These are phyloP conservation scores for Russula virescens DNA, from an alignment of 768 basidiomycete species.

Conservation along the genomic window DNA sequence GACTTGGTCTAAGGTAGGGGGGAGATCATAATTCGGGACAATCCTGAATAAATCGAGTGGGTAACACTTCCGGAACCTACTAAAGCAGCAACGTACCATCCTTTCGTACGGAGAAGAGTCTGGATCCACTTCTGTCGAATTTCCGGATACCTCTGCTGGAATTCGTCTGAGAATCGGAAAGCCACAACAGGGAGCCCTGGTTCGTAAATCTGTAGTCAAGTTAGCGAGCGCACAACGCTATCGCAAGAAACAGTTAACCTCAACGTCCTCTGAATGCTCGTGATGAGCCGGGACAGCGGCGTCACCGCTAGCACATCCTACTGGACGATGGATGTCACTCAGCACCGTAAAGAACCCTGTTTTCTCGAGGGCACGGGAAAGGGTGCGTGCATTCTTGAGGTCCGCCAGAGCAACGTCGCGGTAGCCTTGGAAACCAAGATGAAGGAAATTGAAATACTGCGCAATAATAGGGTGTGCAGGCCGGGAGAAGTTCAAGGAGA, in stretches of 20 bases:
- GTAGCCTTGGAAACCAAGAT: constrained; percentile 54
- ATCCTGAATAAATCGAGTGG: constrained; percentile 34
- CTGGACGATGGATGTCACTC: constrained; percentile 50
- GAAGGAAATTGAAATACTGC: constrained; percentile 60
- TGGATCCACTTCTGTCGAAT: constrained; percentile 58
- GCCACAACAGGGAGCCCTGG: constrained; percentile 50
- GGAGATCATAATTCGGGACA: constrained; percentile 55
- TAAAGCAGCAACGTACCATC: constrained; percentile 32
- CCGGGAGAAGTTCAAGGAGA: constrained; percentile 57
- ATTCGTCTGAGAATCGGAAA: constrained; percentile 50
- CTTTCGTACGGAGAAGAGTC: constrained; percentile 40
- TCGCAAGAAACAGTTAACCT: constrained; percentile 37
- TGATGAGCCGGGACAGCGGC: constrained; percentile 25
- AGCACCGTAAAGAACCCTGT: constrained; percentile 48
- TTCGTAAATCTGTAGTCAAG: constrained; percentile 35
- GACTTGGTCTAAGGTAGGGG: constrained; percentile 44
- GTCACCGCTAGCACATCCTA: constrained; percentile 2
- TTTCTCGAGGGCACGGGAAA: constrained; percentile 56
- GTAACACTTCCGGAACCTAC: neutral
- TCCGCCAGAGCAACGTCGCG: constrained; percentile 42
- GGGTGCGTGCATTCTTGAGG: constrained; percentile 56
- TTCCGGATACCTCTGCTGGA: constrained; percentile 47
- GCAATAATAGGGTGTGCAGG: constrained; percentile 56
- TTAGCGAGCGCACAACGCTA: neutral
- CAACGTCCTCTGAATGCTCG: constrained; percentile 48